Conservation (phyloP, 2,329 filamentous ascomycete genomes). For the Paracoccidioides lutzii region DNA sequence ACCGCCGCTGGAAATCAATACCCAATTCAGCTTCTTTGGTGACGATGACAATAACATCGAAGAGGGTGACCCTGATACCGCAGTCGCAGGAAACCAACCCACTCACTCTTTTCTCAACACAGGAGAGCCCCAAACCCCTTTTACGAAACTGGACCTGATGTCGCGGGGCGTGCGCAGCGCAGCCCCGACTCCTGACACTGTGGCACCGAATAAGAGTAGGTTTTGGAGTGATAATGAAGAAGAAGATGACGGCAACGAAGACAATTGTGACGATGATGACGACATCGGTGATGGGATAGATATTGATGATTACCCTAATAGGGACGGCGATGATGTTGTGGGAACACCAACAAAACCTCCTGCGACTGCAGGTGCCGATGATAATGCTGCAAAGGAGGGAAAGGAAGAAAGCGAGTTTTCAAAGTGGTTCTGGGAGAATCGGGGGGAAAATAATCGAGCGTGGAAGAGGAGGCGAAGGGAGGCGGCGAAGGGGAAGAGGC, state of each 20-base stretch:
- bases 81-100: constrained; percentile 3
- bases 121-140: constrained; percentile 61
- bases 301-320: constrained; percentile 7
- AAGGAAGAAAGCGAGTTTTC: constrained; percentile 44
- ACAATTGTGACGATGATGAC: constrained; percentile 6
- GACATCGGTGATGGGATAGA: constrained; percentile 9
- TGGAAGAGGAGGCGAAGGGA: constrained; percentile 46
- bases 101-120: not conserved
- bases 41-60: constrained; percentile 40
- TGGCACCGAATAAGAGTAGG: constrained; percentile 45
- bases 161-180: constrained; percentile 59
- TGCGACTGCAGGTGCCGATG: not conserved
- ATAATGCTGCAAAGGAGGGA: constrained; percentile 14
- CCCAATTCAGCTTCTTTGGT: constrained; percentile 69
- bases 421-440: constrained; percentile 48
- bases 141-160: constrained; percentile 64
- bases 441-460: constrained; percentile 38
- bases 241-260: constrained; percentile 8
- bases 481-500: constrained; percentile 46
- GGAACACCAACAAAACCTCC: constrained; percentile 11
- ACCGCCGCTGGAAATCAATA: constrained; percentile 32
- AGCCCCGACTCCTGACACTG: constrained; percentile 89
- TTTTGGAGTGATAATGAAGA: constrained; percentile 17
- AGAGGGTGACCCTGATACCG: constrained; percentile 23
- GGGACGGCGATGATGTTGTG: constrained; percentile 11